Percentiles rank a stretch among this genome's conserved stretches.
Evolutionary conservation across 1,284 basidiomycete species (phyloP).

Genomic region (Baeospora myosura): DNA sequence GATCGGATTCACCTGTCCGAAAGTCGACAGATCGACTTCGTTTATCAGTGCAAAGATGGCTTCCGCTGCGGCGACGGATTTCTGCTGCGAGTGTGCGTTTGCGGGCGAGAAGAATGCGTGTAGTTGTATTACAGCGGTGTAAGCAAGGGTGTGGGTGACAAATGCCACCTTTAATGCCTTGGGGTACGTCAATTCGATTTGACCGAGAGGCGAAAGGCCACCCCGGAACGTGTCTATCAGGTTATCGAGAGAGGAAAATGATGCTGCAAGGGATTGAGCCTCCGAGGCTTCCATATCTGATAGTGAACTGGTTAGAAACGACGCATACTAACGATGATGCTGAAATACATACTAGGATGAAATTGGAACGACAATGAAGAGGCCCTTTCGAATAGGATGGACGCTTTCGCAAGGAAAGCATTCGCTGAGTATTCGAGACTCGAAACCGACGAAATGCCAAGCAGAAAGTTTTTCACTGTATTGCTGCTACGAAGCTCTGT

Average conservation of each 20-base stretch:
- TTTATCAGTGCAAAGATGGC: slow-evolving; percentile 2
- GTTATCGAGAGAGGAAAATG: slow-evolving; percentile 3
- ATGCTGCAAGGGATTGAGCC: background rate
- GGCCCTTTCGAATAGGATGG: slow-evolving; percentile 10
- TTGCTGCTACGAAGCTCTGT: background rate
- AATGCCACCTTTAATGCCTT: slow-evolving; percentile 3
- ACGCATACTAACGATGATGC: background rate
- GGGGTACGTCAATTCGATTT: background rate
- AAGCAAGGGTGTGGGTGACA: slow-evolving; percentile 7
- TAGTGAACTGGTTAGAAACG: background rate
- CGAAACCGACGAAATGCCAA: background rate
- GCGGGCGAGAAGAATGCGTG: slow-evolving; percentile 2
- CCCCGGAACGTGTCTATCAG: slow-evolving; percentile 7
- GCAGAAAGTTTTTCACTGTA: slow-evolving; percentile 7
- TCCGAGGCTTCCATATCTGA: background rate
- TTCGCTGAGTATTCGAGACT: slow-evolving; percentile 1
- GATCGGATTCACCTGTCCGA: slow-evolving; percentile 1
- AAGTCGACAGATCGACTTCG: background rate
- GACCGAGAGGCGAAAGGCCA: slow-evolving; percentile 5
- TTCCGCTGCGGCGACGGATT: slow-evolving; percentile 7
- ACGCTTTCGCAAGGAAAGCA: slow-evolving; percentile 11
- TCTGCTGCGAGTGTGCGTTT: slow-evolving; percentile 1
- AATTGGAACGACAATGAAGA: slow-evolving; percentile 1
- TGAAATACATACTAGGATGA: background rate
- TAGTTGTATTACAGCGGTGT: slow-evolving; percentile 9